A percentile compares a stretch with the other conserved stretches of the same genome.
These are phyloP conservation scores for Blastobotrys parvus DNA, from an alignment of 805 yeast genomes.

Conservation along the genomic window DNA sequence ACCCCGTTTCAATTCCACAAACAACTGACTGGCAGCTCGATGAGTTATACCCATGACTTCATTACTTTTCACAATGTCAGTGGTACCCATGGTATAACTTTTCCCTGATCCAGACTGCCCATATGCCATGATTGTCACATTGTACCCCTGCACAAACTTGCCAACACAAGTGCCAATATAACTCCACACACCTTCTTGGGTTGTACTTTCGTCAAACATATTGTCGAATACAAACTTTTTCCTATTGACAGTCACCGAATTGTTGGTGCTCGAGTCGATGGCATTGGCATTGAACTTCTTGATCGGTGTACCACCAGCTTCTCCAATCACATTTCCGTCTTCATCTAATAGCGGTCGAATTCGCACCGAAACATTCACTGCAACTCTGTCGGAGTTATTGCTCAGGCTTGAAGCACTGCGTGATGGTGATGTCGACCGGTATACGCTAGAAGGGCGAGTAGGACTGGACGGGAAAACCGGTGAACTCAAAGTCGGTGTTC, in stretches of 20 bases:
- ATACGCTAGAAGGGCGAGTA: background rate
- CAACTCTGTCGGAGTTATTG: background rate
- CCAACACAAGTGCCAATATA: slow-evolving; percentile 8
- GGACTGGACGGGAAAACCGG: background rate
- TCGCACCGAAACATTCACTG: slow-evolving; percentile 10
- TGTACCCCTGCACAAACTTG: slow-evolving; percentile 18
- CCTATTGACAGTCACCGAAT: slow-evolving; percentile 1
- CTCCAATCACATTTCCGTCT: background rate
- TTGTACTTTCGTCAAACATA: slow-evolving; percentile 15
- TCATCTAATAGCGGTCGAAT: slow-evolving; percentile 5
- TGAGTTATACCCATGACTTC: slow-evolving; percentile 54
- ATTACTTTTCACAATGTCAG: slow-evolving; percentile 33
- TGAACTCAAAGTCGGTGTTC: background rate
- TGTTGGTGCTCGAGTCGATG: background rate
- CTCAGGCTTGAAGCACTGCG: background rate
- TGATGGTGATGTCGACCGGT: background rate
- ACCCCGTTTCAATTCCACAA: slow-evolving; percentile 4
- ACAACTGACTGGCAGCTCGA: slow-evolving; percentile 16
- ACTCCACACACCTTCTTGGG: slow-evolving; percentile 15
- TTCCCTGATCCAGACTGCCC: slow-evolving; percentile 33
- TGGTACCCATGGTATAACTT: slow-evolving; percentile 35
- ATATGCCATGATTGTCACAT: slow-evolving; percentile 22
- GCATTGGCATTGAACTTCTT: background rate
- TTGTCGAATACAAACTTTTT: slow-evolving; percentile 16
- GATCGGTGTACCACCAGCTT: background rate